phyloP scores from a whole-genome alignment of 225 moss, liverwort and hornwort species.

The Sphagnum tenellum region DNA sequence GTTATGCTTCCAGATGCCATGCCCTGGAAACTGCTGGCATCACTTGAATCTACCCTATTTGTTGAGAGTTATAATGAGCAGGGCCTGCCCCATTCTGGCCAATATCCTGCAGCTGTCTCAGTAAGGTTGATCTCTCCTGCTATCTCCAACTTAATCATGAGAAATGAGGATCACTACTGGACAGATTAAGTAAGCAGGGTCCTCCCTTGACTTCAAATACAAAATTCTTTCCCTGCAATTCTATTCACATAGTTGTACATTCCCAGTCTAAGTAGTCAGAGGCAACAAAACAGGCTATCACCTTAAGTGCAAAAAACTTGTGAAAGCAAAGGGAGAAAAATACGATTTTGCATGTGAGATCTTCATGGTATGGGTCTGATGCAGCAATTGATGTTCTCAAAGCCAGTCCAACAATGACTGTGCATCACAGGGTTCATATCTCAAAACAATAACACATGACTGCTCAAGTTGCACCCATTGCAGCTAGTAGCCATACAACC shows the following conservation, averaged over 20 bases:
- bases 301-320: too few relatives aligned
- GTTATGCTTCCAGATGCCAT: conserved; percentile 51
- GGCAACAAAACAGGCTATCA: too few relatives aligned
- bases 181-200: too few relatives aligned
- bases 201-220: too few relatives aligned
- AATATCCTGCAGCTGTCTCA: conserved; percentile 70
- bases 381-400: conserved; percentile 92
- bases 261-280: too few relatives aligned
- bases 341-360: conserved; percentile 79
- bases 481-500: too few relatives aligned
- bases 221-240: too few relatives aligned
- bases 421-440: neutral
- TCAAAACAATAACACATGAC: too few relatives aligned
- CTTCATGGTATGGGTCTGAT: conserved; percentile 93
- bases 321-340: too few relatives aligned
- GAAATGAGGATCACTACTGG: too few relatives aligned
- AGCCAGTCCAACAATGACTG: conserved; percentile 96
- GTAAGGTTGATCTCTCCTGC: conserved; percentile 79
- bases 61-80: conserved; percentile 17
- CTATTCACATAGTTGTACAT: too few relatives aligned
- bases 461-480: too few relatives aligned
- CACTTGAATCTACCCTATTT: conserved; percentile 32
- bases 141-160: neutral
- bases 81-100: conserved; percentile 54
- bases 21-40: conserved; percentile 32